Conservation (phyloP, 257 asterid species). For the Nemophila menziesii region DNA sequence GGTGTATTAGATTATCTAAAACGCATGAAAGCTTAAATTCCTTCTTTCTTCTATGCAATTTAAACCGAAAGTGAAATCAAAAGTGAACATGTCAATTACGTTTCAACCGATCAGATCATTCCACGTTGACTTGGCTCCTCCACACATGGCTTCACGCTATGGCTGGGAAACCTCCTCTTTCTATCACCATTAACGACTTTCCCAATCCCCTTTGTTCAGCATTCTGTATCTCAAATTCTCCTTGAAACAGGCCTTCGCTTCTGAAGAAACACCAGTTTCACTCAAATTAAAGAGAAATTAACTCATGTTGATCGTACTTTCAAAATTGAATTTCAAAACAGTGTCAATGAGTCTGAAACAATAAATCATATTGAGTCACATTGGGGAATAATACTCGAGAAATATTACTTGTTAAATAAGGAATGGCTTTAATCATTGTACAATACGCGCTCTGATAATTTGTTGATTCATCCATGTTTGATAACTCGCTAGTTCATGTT, state of each 20-base stretch:
- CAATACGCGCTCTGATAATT: slow-evolving; percentile 41
- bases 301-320: slow-evolving; percentile 36
- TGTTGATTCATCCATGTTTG: slow-evolving; percentile 27
- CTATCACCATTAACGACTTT: slow-evolving; percentile 55
- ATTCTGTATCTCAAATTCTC: slow-evolving; percentile 52
- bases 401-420: slow-evolving; percentile 39
- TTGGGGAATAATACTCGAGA: slow-evolving; percentile 45
- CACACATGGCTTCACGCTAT: slow-evolving; percentile 65
- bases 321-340: slow-evolving; percentile 48
- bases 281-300: slow-evolving; percentile 58
- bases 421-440: slow-evolving; percentile 70
- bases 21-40: slow-evolving; percentile 47
- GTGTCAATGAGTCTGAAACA: slow-evolving; percentile 49
- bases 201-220: slow-evolving; percentile 49
- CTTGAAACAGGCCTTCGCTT: slow-evolving; percentile 50
- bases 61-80: slow-evolving; percentile 38
- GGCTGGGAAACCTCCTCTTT: slow-evolving; percentile 46
- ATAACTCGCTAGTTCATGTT: slow-evolving; percentile 38
- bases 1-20: slow-evolving; percentile 48
- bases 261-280: slow-evolving; percentile 58
- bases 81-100: slow-evolving; percentile 44
- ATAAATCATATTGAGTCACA: slow-evolving; percentile 64
- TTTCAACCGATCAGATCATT: slow-evolving; percentile 26
- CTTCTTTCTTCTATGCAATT: slow-evolving; percentile 48
- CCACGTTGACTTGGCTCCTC: slow-evolving; percentile 57